These are phyloP conservation scores for Conringia planisiliqua DNA, from an alignment of 345 rosid genomes.

Conservation along the genomic window DNA sequence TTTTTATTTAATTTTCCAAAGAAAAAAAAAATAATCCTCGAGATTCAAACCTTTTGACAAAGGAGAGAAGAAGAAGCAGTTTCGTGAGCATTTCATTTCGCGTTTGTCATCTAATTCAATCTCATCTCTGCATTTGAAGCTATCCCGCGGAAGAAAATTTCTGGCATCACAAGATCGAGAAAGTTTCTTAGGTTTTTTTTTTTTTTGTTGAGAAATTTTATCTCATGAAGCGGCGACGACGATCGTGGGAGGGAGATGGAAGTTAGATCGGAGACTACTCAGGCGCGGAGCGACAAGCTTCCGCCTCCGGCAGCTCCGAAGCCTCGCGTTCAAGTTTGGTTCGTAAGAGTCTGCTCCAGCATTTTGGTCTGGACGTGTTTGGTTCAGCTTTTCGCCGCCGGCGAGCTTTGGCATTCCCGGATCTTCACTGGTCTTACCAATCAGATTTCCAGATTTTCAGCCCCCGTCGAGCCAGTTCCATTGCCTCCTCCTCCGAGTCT, in stretches of 20 bases:
- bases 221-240: slow-evolving; percentile 75
- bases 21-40: background rate
- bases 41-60: slow-evolving; percentile 19
- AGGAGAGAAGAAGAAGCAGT: slow-evolving; percentile 2
- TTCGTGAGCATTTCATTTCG: background rate
- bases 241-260: slow-evolving; percentile 64
- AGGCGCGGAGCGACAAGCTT: slow-evolving; percentile 58
- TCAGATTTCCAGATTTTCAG: slow-evolving; percentile 43
- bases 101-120: slow-evolving; percentile 16
- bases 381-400: slow-evolving; percentile 85
- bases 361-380: slow-evolving; percentile 96
- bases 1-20: background rate
- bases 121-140: background rate
- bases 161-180: slow-evolving; percentile 6
- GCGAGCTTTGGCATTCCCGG: slow-evolving; percentile 80
- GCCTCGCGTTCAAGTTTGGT: slow-evolving; percentile 77
- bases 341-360: slow-evolving; percentile 79
- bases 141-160: background rate
- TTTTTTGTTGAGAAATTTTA: background rate
- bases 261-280: slow-evolving; percentile 67
- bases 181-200: background rate
- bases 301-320: slow-evolving; percentile 52
- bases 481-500: slow-evolving; percentile 60
- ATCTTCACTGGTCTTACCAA: slow-evolving; percentile 50
- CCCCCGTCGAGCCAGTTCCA: slow-evolving; percentile 33